A percentile compares a stretch with the other conserved stretches of the same genome.
Conservation (phyloP, 148 eudicot species). For the Cornus suecica region DNA sequence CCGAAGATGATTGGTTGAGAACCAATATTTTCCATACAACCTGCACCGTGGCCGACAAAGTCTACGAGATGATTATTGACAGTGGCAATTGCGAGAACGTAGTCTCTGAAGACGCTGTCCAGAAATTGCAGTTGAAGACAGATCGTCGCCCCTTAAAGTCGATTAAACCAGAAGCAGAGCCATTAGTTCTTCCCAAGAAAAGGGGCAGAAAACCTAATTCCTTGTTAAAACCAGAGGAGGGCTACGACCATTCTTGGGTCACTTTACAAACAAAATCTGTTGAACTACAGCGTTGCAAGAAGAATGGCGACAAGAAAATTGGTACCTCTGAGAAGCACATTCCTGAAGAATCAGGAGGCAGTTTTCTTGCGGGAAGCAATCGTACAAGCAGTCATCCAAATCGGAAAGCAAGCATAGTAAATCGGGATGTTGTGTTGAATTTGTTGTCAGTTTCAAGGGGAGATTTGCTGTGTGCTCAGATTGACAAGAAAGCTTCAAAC, state of each 20-base stretch:
- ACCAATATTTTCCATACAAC: too few species aligned
- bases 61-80: too few species aligned
- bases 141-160: not conserved
- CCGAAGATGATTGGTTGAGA: too few species aligned
- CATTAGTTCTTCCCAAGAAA: constrained; percentile 20
- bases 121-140: too few species aligned
- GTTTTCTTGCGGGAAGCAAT: not conserved
- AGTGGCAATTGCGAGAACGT: too few species aligned
- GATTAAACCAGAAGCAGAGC: constrained; percentile 17
- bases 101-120: too few species aligned
- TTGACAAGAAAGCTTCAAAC: not conserved
- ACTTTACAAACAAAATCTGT: constrained; percentile 16
- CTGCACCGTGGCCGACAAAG: too few species aligned
- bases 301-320: constrained; percentile 10
- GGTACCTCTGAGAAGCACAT: constrained; percentile 21
- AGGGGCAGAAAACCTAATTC: constrained; percentile 30
- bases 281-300: not conserved
- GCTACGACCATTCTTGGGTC: constrained; percentile 11
- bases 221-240: constrained; percentile 25
- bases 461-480: not conserved
- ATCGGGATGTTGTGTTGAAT: constrained; percentile 11
- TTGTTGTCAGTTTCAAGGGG: not conserved
- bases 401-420: constrained; percentile 6
- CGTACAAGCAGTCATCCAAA: constrained; percentile 18
- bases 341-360: constrained; percentile 27